These are phyloP conservation scores for Ogataea minuta DNA, from an alignment of 805 yeast species.

Conservation along the genomic window DNA sequence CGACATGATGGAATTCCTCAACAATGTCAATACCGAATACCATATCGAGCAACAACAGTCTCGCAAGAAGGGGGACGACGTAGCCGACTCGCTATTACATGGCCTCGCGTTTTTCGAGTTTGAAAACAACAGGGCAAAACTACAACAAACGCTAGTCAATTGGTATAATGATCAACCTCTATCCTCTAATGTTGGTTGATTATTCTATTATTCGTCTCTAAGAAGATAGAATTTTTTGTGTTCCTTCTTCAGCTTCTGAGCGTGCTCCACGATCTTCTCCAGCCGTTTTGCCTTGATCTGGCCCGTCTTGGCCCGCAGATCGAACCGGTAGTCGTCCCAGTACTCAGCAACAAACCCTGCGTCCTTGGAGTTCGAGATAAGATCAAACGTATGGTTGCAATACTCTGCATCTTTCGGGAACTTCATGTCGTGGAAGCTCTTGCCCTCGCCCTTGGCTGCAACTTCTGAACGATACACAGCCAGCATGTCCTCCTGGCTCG, in stretches of 20 bases:
- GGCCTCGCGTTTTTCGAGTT: constrained; percentile 51
- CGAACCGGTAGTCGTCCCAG: constrained; percentile 30
- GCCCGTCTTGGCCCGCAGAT: constrained; percentile 27
- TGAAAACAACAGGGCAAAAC: constrained; percentile 32
- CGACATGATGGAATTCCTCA: constrained; percentile 27
- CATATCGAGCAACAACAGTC: constrained; percentile 11
- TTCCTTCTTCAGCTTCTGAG: constrained; percentile 23
- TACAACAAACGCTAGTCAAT: constrained; percentile 10
- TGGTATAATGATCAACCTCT: not conserved
- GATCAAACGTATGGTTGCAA: constrained; percentile 43
- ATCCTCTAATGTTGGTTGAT: not conserved
- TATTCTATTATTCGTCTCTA: constrained; percentile 15
- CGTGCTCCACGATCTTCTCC: constrained; percentile 29
- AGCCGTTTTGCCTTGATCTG: constrained; percentile 30
- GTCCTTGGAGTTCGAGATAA: constrained; percentile 36
- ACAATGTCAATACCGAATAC: constrained; percentile 15
- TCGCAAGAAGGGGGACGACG: constrained; percentile 55
- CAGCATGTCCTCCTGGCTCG: constrained; percentile 37
- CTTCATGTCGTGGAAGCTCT: constrained; percentile 49
- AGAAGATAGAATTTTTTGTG: constrained; percentile 27
- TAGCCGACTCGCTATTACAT: constrained; percentile 64
- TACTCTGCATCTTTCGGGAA: constrained; percentile 61
- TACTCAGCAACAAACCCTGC: constrained; percentile 34
- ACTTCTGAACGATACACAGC: constrained; percentile 34
- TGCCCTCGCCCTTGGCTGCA: constrained; percentile 44